Evolutionary conservation across 306 rosid species (phyloP).

Genomic region (Sophora flavescens): DNA sequence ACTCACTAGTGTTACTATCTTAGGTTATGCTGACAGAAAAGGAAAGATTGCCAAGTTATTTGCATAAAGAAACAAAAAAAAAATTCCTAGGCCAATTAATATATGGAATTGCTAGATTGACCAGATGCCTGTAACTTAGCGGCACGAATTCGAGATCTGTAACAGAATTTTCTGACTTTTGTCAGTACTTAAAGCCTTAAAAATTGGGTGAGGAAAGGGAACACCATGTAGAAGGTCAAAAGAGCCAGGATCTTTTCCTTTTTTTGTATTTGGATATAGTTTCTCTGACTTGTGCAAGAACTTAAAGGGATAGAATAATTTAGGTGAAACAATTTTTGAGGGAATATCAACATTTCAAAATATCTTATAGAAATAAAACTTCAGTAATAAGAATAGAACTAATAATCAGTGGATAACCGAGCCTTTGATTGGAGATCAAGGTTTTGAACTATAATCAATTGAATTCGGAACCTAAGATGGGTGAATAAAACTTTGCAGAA

Average conservation of each 20-base stretch:
- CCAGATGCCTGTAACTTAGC: neutral
- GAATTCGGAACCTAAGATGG: conserved; percentile 5
- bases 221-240: neutral
- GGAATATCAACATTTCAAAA: conserved; percentile 24
- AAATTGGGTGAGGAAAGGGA: neutral
- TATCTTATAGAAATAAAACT: neutral
- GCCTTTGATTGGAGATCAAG: neutral
- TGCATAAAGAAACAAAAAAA: conserved; percentile 24
- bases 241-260: conserved; percentile 7
- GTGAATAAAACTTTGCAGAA: neutral
- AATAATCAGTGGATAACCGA: neutral
- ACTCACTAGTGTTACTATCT: conserved; percentile 18
- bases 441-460: conserved; percentile 6
- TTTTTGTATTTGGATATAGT: neutral
- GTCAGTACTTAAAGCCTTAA: neutral
- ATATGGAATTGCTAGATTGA: neutral
- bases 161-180: neutral
- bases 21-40: neutral
- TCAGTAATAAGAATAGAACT: conserved; percentile 6
- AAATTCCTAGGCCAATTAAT: neutral
- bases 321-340: conserved; percentile 3
- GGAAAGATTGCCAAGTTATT: neutral
- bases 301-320: conserved; percentile 9
- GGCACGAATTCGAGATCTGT: neutral
- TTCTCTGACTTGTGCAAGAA: conserved; percentile 13